Base-by-base conservation (phyloP, 805 yeast species). In the Kluyveromyces lactis region DNA sequence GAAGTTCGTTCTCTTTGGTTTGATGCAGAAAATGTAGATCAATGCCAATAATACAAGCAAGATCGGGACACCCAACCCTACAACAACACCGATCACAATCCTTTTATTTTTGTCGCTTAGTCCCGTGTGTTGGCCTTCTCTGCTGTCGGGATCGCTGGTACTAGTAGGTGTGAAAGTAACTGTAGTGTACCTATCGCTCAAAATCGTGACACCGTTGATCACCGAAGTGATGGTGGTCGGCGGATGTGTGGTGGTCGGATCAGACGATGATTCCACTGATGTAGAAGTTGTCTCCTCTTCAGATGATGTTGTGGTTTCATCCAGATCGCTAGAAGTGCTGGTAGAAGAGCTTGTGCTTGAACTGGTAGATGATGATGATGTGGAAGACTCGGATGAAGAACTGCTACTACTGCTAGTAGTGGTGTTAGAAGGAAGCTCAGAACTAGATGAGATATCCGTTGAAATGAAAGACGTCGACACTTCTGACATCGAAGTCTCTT, bases 11-110 rank as follows among this genome's bases (percentile, higher is more conserved):
- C 53, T 53, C 33, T 48, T 56, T 4, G 62, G 48, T 36, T 49
- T 51, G 18, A 61, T 44, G 38, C 59, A 59, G 42, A 47, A 53
- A 36, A 53, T 42, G 36, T 61, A 61, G 3, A 58, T 33, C n/a
- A 57, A 26, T 6, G 55, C 40, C 3, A 45, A 36, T 3, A 46
- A 40, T 2, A 50, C 48, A 1, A 62, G 30, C 2, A 78, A 54
- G 0, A 73, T 46, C 2, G 89, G 84, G 1, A 79, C 77, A 38
- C 85, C 85, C 11, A 82, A 71, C 40, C 87, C 87, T 4, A 81
- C 80, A 21, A 76, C 80, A 42, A 79, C 78, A 29, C 87, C 87
- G 38, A 79, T 70, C 18, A 81, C 75, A 26, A 80, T 70, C 41
- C 71, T 71, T 40, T 73, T 67, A 42, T 72, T 60, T 37, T 71